Evolutionary conservation across 2,329 filamentous ascomycete species (phyloP).

Genomic region (Neofusicoccum parvum): DNA sequence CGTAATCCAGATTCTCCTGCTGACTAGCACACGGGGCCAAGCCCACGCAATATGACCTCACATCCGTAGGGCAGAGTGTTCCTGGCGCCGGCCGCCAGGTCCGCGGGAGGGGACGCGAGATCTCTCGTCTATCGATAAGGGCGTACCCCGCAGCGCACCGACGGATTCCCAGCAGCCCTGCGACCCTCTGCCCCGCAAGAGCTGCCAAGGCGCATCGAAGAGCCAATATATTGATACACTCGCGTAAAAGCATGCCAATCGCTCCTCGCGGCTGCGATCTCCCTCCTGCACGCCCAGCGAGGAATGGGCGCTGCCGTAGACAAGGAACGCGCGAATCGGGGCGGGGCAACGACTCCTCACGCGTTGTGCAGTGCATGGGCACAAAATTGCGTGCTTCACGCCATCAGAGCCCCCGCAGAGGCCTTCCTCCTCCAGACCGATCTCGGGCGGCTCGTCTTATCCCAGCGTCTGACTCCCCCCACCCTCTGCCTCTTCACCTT

Average conservation of each 20-base stretch:
- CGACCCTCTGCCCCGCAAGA: background rate
- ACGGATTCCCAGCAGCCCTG: background rate
- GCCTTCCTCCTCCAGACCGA: background rate
- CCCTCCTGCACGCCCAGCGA: background rate
- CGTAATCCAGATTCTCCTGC: too few species aligned
- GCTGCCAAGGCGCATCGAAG: background rate
- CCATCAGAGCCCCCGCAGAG: conserved; percentile 6
- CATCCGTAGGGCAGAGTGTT: background rate
- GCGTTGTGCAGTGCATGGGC: background rate
- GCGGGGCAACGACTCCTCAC: background rate
- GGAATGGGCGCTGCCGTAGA: background rate
- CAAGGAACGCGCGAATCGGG: conserved; percentile 3
- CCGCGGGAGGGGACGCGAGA: background rate
- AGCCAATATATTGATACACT: conserved; percentile 6
- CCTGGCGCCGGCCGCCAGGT: background rate
- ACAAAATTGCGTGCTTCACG: conserved; percentile 19
- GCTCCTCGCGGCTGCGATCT: background rate
- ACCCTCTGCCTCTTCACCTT: too few species aligned
- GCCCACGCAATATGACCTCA: conserved; percentile 1
- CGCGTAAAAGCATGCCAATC: background rate
- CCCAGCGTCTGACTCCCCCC: background rate
- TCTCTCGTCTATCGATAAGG: background rate
- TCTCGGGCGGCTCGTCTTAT: background rate
- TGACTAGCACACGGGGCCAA: too few species aligned
- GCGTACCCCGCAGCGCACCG: conserved; percentile 10